Base-by-base conservation (phyloP, 495 filamentous ascomycete genomes). In the Talaromyces adpressus region DNA sequence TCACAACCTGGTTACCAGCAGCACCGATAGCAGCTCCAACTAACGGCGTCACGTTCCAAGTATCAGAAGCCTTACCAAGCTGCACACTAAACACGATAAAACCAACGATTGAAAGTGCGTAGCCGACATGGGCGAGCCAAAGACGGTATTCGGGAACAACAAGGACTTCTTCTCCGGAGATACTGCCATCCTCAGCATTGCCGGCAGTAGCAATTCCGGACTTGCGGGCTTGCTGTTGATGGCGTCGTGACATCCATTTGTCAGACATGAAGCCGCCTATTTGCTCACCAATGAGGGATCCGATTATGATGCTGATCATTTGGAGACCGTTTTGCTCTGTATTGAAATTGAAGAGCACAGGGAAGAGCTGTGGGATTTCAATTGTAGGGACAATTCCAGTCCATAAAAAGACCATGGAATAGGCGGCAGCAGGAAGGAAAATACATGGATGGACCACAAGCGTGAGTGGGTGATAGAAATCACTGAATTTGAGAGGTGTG, bases 1-100 rank as follows among this genome's bases (percentile, higher is more conserved):
- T 84, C 23, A 85, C 76, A 18, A 85, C 68, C 69, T 85, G 83
- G 62, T 84, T 85, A 1, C 82, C 82, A 6, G 70, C 77, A 14
- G 73, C 79, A 3, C 76, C 77, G 57, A 85, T 79, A 6, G 72
- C 81, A 20, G 73, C 75, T 12, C 83, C 83, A 23, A 85, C 67
- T 16, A 83, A 72, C 1, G 82, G 82, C 4, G 77, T 71, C 12
- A 84, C 77, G 49, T 74, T 77, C 78, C 78, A 84, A 18, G 74
- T 76, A 23, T 63, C 57, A 1, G 70, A 62, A 0, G 79, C 75
- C 12, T 75, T 59, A 59, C 77, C 65, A 11, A 72, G 77, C 49
- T 74, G 74, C 1, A 85, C 76, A 16, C 77, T 66, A 65, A 84
- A 85, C 9, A 85, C 74, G 32, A 83, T 71, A 11, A 82, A n/a